phyloP scores from a whole-genome alignment of 495 filamentous ascomycete genomes.

The Zalerion maritima region DNA sequence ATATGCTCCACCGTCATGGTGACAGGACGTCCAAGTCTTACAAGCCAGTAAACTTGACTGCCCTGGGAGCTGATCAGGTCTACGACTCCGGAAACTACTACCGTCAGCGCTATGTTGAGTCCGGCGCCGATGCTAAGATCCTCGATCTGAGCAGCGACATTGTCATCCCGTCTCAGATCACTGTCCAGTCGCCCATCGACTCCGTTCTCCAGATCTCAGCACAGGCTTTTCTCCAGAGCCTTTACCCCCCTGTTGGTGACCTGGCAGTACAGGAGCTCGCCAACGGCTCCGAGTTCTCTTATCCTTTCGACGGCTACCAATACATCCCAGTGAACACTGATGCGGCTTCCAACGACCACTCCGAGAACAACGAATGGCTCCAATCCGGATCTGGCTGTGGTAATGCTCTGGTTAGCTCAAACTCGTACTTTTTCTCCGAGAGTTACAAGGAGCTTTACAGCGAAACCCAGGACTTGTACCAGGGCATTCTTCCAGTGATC shows the following conservation, averaged over 20 bases:
- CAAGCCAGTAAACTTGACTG: slow-evolving; percentile 40
- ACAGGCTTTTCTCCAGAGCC: slow-evolving; percentile 62
- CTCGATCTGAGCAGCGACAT: slow-evolving; percentile 36
- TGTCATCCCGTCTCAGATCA: slow-evolving; percentile 44
- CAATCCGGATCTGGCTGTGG: slow-evolving; percentile 45
- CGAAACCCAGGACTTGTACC: slow-evolving; percentile 50
- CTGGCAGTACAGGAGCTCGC: slow-evolving; percentile 36
- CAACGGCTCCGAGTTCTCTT: slow-evolving; percentile 39
- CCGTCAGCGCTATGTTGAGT: slow-evolving; percentile 40
- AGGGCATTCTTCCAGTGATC: slow-evolving; percentile 44
- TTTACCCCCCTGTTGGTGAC: slow-evolving; percentile 57
- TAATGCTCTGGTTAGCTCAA: slow-evolving; percentile 50
- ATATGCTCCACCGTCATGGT: slow-evolving; percentile 60
- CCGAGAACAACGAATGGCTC: slow-evolving; percentile 45
- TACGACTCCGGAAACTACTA: slow-evolving; percentile 46
- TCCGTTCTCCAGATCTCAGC: slow-evolving; percentile 53
- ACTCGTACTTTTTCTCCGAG: slow-evolving; percentile 51
- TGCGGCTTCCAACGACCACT: slow-evolving; percentile 35
- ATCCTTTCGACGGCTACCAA: slow-evolving; percentile 60
- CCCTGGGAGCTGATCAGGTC: slow-evolving; percentile 55
- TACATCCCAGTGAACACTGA: slow-evolving; percentile 44
- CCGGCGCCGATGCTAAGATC: slow-evolving; percentile 23
- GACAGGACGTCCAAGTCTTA: slow-evolving; percentile 52
- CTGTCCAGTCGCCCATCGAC: slow-evolving; percentile 43
- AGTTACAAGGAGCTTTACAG: slow-evolving; percentile 36